Conservation (phyloP, 2,329 filamentous ascomycete species). For the Colletotrichum tropicicola region DNA sequence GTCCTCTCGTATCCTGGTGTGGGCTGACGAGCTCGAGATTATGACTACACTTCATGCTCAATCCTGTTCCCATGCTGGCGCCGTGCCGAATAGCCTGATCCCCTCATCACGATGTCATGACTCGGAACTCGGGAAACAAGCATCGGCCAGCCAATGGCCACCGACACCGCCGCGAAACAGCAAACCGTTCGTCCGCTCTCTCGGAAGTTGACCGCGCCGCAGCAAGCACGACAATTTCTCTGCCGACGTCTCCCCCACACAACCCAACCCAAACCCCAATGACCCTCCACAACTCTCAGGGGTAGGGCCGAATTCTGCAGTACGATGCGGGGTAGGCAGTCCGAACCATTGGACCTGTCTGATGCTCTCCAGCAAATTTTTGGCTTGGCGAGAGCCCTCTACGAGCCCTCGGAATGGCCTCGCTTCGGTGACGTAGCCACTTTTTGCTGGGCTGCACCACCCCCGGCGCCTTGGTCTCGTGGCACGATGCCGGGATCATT, state of each 20-base stretch:
- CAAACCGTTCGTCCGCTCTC: not conserved
- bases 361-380: not conserved
- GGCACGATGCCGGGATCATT: constrained; percentile 4
- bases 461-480: constrained; percentile 22
- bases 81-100: not conserved
- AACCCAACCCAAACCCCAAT: constrained; percentile 17
- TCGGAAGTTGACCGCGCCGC: constrained; percentile 23
- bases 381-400: not conserved
- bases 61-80: not conserved
- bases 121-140: constrained; percentile 2
- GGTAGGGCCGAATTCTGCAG: constrained; percentile 24
- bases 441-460: not conserved
- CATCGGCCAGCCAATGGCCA: not conserved
- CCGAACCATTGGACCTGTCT: constrained; percentile 17
- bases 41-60: not conserved
- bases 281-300: constrained; percentile 15
- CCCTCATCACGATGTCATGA: not conserved
- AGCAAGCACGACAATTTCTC: not conserved
- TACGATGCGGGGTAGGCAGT: constrained; percentile 16
- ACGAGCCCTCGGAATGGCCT: not conserved
- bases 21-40: not conserved
- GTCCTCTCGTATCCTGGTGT: not conserved
- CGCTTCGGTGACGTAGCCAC: constrained; percentile 18
- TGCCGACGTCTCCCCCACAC: constrained; percentile 15
- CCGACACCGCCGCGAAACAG: constrained; percentile 1